These are phyloP conservation scores for Parmelia sp. DNA, from an alignment of 495 filamentous ascomycete species.

Conservation along the genomic window DNA sequence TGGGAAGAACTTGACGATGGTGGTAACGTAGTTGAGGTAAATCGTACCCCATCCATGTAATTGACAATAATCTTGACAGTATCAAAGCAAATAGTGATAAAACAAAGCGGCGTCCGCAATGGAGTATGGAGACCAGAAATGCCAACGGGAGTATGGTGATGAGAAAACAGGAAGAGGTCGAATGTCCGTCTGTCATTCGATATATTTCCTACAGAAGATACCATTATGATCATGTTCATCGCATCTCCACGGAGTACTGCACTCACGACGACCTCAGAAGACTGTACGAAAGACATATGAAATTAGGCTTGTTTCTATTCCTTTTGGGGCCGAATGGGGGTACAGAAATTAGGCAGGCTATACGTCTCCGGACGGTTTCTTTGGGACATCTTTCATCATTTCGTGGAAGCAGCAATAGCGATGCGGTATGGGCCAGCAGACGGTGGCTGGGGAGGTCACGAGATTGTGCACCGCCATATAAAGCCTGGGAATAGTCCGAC, in stretches of 20 bases:
- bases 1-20: constrained; percentile 13
- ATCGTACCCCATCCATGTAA: not conserved
- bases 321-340: not conserved
- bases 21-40: constrained; percentile 20
- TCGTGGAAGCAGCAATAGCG: constrained; percentile 12
- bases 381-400: constrained; percentile 20
- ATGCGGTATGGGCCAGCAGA: constrained; percentile 11
- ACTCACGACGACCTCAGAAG: constrained; percentile 17
- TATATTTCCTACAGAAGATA: constrained; percentile 15
- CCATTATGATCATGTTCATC: constrained; percentile 9
- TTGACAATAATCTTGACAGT: not conserved
- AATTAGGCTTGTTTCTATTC: constrained; percentile 1
- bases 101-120: constrained; percentile 14
- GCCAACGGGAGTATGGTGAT: constrained; percentile 16
- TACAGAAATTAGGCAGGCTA: constrained; percentile 7
- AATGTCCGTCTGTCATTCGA: constrained; percentile 2
- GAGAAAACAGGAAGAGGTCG: constrained; percentile 5
- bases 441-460: not conserved
- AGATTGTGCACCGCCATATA: constrained; percentile 21
- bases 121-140: constrained; percentile 3
- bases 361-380: constrained; percentile 18
- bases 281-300: constrained; percentile 12
- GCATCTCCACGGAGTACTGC: constrained; percentile 22
- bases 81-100: constrained; percentile 18
- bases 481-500: constrained; percentile 21